These are phyloP conservation scores for Russula dissimulans DNA, from an alignment of 768 basidiomycete genomes.

Conservation along the genomic window DNA sequence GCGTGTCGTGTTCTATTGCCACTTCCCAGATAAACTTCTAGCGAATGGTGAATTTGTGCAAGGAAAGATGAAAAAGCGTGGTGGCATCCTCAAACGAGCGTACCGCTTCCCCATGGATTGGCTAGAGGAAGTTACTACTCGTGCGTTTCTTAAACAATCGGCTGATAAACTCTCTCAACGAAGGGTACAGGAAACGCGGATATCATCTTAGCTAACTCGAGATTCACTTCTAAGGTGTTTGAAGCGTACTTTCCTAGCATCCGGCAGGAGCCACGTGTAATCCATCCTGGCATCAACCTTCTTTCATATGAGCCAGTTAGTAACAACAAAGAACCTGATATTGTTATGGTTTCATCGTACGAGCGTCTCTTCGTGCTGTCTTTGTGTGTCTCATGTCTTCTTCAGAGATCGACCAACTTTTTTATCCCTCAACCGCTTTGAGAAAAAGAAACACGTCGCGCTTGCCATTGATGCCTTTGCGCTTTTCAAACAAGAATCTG, in stretches of 20 bases:
- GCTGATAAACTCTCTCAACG: not conserved
- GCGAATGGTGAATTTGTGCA: slow-evolving; percentile 60
- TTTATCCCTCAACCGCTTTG: slow-evolving; percentile 88
- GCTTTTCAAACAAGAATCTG: slow-evolving; percentile 32
- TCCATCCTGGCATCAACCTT: slow-evolving; percentile 93
- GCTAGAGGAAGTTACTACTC: slow-evolving; percentile 83
- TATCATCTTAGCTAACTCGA: slow-evolving; percentile 83
- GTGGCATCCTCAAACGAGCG: slow-evolving; percentile 51
- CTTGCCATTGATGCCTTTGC: slow-evolving; percentile 79
- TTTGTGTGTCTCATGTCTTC: not conserved
- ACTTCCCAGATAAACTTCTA: slow-evolving; percentile 93
- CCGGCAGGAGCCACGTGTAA: slow-evolving; percentile 50
- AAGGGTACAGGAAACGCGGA: slow-evolving; percentile 68
- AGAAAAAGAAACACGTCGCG: slow-evolving; percentile 85
- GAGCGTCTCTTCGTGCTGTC: slow-evolving; percentile 22
- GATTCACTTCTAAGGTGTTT: slow-evolving; percentile 81
- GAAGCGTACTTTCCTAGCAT: slow-evolving; percentile 66
- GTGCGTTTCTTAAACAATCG: slow-evolving; percentile 34
- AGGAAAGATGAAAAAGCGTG: slow-evolving; percentile 35
- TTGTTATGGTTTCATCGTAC: slow-evolving; percentile 49
- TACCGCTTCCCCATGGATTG: slow-evolving; percentile 89
- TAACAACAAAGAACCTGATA: slow-evolving; percentile 41
- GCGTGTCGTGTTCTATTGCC: slow-evolving; percentile 95
- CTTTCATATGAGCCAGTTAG: slow-evolving; percentile 47
- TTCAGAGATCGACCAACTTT: slow-evolving; percentile 59